These are phyloP conservation scores for Tuber borchii DNA, from an alignment of 495 filamentous ascomycete species.

Conservation along the genomic window DNA sequence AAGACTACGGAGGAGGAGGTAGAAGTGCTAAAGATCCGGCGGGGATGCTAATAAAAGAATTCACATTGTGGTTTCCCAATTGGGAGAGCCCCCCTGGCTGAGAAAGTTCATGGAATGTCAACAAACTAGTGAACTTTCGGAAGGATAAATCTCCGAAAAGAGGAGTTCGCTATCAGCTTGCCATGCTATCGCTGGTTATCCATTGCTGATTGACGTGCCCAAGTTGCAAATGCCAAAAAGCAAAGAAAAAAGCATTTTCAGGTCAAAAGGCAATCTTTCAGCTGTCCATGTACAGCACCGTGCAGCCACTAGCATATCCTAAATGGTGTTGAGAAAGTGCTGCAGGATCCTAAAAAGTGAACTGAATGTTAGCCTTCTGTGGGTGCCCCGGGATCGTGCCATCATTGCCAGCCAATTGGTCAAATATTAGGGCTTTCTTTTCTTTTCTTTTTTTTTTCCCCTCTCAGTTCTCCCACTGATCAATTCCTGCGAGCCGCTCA, in stretches of 20 bases:
- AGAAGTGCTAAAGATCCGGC: background rate
- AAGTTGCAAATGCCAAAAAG: background rate
- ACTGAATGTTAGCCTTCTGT: background rate
- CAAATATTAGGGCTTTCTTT: background rate
- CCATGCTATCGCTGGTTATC: background rate
- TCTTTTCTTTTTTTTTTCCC: background rate
- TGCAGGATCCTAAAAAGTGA: background rate
- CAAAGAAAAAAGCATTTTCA: background rate
- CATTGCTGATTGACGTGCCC: background rate
- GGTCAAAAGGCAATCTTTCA: background rate
- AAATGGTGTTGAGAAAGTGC: background rate
- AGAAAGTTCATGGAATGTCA: background rate
- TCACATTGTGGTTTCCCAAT: background rate
- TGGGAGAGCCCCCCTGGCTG: background rate
- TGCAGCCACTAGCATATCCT: background rate
- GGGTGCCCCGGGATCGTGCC: background rate
- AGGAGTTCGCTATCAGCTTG: background rate
- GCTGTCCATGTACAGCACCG: background rate
- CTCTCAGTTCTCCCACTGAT: background rate
- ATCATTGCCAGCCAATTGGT: background rate
- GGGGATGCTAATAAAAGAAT: conserved; percentile 5
- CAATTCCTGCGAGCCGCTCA: background rate
- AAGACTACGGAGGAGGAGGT: background rate
- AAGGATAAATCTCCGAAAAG: background rate
- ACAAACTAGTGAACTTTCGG: background rate